phyloP scores from a whole-genome alignment of 148 eudicot species.

The Camellia granthamiana region DNA sequence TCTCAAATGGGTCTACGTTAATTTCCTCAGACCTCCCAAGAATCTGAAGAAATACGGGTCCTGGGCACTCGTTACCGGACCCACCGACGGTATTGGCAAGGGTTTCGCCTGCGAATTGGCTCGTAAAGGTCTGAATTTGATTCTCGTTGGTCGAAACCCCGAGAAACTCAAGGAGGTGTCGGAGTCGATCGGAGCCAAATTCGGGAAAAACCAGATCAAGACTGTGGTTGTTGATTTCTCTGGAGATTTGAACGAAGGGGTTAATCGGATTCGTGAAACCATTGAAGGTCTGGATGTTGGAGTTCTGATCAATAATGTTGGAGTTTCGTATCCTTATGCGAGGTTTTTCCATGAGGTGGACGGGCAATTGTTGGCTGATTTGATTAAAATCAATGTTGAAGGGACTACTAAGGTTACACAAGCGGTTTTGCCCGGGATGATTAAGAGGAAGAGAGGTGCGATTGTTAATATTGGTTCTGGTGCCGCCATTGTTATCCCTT shows the following conservation, averaged over 20 bases:
- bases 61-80: constrained; percentile 91
- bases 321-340: constrained; percentile 52
- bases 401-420: constrained; percentile 62
- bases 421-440: constrained; percentile 69
- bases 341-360: constrained; percentile 62
- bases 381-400: constrained; percentile 56
- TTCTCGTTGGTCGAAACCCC: constrained; percentile 77
- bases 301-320: constrained; percentile 69
- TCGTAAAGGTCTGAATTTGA: constrained; percentile 62
- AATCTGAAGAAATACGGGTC: constrained; percentile 90
- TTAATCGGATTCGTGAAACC: constrained; percentile 30
- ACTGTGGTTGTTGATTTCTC: constrained; percentile 63
- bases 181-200: constrained; percentile 47
- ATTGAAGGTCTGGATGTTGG: constrained; percentile 74
- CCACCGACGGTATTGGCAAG: constrained; percentile 96
- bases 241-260: constrained; percentile 46
- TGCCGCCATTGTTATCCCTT: constrained; percentile 60
- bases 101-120: constrained; percentile 84
- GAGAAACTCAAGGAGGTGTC: constrained; percentile 69
- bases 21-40: constrained; percentile 69
- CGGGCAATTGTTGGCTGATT: constrained; percentile 36
- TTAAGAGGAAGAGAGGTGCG: constrained; percentile 61
- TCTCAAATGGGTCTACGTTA: constrained; percentile 67
- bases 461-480: constrained; percentile 79
- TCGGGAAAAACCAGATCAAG: constrained; percentile 45